Evolutionary conservation across 1,284 basidiomycete genomes (phyloP).

Genomic region (Microbotryomycetes sp.): DNA sequence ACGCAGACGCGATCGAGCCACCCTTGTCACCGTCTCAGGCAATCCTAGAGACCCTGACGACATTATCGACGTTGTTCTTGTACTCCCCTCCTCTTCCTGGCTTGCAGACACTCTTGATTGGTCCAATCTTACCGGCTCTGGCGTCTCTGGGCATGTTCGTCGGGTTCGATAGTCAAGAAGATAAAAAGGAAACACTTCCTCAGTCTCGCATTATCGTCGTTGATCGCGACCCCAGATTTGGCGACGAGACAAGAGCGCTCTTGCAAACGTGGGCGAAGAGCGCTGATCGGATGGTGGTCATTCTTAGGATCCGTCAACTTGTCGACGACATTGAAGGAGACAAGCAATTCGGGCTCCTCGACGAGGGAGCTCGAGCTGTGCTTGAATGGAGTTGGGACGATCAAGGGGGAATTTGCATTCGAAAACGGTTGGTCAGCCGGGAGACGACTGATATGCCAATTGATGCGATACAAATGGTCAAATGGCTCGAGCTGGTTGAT

Average conservation of each 20-base stretch:
- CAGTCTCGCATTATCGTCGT: background rate
- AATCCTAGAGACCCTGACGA: slow-evolving; percentile 5
- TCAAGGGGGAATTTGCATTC: slow-evolving; percentile 20
- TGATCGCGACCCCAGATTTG: slow-evolving; percentile 53
- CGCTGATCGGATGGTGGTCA: slow-evolving; percentile 50
- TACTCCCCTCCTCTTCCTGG: slow-evolving; percentile 45
- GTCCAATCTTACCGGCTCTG: background rate
- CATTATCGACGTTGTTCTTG: slow-evolving; percentile 35
- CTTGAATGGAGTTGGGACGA: slow-evolving; percentile 16
- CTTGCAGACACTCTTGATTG: slow-evolving; percentile 34
- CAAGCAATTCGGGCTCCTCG: slow-evolving; percentile 26
- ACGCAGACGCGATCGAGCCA: too few relatives aligned
- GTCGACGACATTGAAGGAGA: slow-evolving; percentile 49
- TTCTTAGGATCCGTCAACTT: slow-evolving; percentile 56
- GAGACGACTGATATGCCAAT: slow-evolving; percentile 64
- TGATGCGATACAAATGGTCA: slow-evolving; percentile 59
- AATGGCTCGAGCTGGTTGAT: slow-evolving; percentile 56
- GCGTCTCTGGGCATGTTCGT: slow-evolving; percentile 10
- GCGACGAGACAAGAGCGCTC: slow-evolving; percentile 53
- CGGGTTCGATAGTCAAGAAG: slow-evolving; percentile 16
- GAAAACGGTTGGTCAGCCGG: slow-evolving; percentile 45
- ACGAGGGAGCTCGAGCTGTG: slow-evolving; percentile 28
- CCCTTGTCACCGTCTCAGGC: background rate
- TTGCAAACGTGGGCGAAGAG: slow-evolving; percentile 67
- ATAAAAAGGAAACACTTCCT: slow-evolving; percentile 17